phyloP scores from a whole-genome alignment of 257 asterid genomes.

The Gentiana macrophylla region DNA sequence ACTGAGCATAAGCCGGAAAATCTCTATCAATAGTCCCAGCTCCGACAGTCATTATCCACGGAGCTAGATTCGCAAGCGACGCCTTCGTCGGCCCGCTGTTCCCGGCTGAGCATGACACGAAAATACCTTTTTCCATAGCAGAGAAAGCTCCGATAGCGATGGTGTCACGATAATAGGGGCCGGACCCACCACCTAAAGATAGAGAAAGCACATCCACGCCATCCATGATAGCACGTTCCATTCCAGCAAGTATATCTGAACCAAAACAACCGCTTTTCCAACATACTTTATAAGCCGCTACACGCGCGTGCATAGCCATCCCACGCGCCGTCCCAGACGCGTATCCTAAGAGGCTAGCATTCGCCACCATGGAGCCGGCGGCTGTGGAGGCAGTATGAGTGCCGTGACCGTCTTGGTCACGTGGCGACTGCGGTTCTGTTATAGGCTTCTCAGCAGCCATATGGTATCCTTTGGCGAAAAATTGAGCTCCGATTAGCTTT shows the following conservation, averaged over 20 bases:
- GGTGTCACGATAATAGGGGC: constrained; percentile 35
- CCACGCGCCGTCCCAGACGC: constrained; percentile 41
- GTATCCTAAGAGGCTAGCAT: constrained; percentile 40
- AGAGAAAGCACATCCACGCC: constrained; percentile 37
- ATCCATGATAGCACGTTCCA: constrained; percentile 35
- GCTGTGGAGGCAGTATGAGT: constrained; percentile 44
- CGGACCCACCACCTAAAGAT: constrained; percentile 42
- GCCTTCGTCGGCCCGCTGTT: constrained; percentile 33
- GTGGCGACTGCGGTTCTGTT: constrained; percentile 24
- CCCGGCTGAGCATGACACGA: constrained; percentile 43
- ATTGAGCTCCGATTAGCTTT: constrained; percentile 32
- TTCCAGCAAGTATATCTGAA: constrained; percentile 37
- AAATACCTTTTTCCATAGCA: constrained; percentile 31
- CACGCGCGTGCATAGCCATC: constrained; percentile 33
- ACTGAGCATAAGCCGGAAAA: constrained; percentile 29
- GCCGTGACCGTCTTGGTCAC: constrained; percentile 42
- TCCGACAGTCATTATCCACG: constrained; percentile 47
- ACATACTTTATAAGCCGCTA: constrained; percentile 38
- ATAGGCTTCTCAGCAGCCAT: constrained; percentile 13
- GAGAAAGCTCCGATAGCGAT: constrained; percentile 42
- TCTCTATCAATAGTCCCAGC: constrained; percentile 43
- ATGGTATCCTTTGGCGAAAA: constrained; percentile 27
- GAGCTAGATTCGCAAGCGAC: constrained; percentile 35
- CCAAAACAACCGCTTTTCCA: constrained; percentile 36
- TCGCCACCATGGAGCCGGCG: constrained; percentile 24